Evolutionary conservation across 1,284 basidiomycete genomes (phyloP).

Genomic region (Leccinum subfulvum): DNA sequence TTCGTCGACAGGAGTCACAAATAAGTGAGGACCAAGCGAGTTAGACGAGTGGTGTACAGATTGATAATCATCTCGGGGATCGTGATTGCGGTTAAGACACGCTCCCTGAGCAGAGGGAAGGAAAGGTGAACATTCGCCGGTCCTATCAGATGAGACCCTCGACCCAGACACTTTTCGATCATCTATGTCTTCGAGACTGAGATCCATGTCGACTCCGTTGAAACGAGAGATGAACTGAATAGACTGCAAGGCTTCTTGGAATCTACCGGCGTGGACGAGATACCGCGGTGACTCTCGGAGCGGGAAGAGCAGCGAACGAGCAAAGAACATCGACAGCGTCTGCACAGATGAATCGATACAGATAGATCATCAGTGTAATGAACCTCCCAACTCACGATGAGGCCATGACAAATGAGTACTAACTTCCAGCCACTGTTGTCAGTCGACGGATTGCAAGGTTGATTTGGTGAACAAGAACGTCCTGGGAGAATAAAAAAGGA

Average conservation of each 20-base stretch:
- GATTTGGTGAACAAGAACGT: conserved; percentile 61
- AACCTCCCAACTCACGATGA: conserved; percentile 53
- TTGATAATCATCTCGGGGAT: conserved; percentile 34
- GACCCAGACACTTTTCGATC: conserved; percentile 38
- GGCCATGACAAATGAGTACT: conserved; percentile 69
- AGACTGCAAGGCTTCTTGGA: conserved; percentile 77
- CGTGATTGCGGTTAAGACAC: conserved; percentile 5
- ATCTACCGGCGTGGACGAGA: conserved; percentile 81
- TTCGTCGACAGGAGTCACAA: conserved; percentile 32
- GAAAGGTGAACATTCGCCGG: conserved; percentile 30
- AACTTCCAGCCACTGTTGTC: conserved; percentile 88
- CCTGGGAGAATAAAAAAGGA: conserved; percentile 77
- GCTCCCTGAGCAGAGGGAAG: conserved; percentile 24
- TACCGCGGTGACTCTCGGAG: conserved; percentile 92
- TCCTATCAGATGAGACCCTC: conserved; percentile 9
- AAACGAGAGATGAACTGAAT: conserved; percentile 81
- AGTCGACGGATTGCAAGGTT: conserved; percentile 59
- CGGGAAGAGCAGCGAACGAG: conserved; percentile 85
- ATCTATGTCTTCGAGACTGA: conserved; percentile 72
- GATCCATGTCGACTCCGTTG: conserved; percentile 71
- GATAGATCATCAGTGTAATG: not conserved
- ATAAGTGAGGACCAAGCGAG: conserved; percentile 36
- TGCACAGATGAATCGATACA: conserved; percentile 33
- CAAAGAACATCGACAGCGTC: conserved; percentile 86
- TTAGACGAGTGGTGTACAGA: conserved; percentile 40